Evolutionary conservation across 192 early-diverging fungal genomes (phyloP).

Genomic region (Gaertneriomyces semiglobifer): DNA sequence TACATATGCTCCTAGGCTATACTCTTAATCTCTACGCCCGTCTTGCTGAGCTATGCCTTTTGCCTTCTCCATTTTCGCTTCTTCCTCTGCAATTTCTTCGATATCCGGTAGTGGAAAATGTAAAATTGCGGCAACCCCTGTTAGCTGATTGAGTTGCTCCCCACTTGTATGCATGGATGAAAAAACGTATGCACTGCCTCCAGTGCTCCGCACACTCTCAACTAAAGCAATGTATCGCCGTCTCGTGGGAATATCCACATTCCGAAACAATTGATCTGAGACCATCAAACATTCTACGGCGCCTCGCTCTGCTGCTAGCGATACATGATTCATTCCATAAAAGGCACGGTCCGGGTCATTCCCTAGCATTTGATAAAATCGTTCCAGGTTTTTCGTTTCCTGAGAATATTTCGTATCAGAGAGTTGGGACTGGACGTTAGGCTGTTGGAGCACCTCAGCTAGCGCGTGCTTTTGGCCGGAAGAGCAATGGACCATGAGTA

Average conservation of each 20-base stretch:
- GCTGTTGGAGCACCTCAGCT: slow-evolving; percentile 87
- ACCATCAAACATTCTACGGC: slow-evolving; percentile 87
- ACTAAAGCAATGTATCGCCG: slow-evolving; percentile 84
- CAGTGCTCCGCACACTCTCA: slow-evolving; percentile 69
- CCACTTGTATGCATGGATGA: slow-evolving; percentile 93
- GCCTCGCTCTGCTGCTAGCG: slow-evolving; percentile 75
- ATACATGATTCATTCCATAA: slow-evolving; percentile 87
- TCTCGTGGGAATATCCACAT: slow-evolving; percentile 71
- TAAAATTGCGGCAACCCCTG: slow-evolving; percentile 91
- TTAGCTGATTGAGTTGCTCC: slow-evolving; percentile 90
- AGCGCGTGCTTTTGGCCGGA: slow-evolving; percentile 96
- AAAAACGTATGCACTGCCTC: slow-evolving; percentile 81
- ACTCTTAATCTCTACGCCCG: no score
- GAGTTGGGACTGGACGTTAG: slow-evolving; percentile 69
- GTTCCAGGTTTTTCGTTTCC: slow-evolving; percentile 77
- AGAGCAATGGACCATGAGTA: slow-evolving; percentile 87
- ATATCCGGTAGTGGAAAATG: slow-evolving; percentile 84
- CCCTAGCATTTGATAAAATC: slow-evolving; percentile 88
- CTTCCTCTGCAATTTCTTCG: slow-evolving; percentile 25
- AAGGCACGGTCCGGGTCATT: slow-evolving; percentile 86
- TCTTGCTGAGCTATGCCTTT: no score
- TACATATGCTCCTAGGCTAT: no score
- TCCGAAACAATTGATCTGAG: slow-evolving; percentile 89
- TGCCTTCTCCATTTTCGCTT: slow-evolving; percentile 2
- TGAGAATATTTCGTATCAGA: slow-evolving; percentile 89